Evolutionary conservation across 2,329 filamentous ascomycete species (phyloP).

Genomic region (Alternaria sp.): DNA sequence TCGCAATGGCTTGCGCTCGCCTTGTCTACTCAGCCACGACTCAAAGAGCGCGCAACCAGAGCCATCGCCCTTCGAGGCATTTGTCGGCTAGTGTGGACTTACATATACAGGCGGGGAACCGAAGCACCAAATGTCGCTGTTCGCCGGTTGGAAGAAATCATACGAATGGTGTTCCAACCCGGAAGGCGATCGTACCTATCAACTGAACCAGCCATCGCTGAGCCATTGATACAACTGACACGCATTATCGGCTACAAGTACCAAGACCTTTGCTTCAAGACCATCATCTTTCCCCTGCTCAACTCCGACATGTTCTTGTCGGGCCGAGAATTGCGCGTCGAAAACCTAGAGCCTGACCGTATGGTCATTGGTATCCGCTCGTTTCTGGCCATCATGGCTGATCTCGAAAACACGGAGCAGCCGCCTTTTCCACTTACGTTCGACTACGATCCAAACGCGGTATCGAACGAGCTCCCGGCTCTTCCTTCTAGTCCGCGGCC

Average conservation of each 20-base stretch:
- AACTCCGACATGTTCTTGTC: slow-evolving; percentile 87
- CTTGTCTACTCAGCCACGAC: slow-evolving; percentile 75
- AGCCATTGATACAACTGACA: slow-evolving; percentile 91
- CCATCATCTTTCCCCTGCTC: slow-evolving; percentile 91
- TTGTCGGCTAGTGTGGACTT: slow-evolving; percentile 91
- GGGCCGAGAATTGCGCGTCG: slow-evolving; percentile 80
- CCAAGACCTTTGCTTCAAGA: slow-evolving; percentile 90
- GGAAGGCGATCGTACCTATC: slow-evolving; percentile 82
- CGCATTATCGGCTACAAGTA: slow-evolving; percentile 93
- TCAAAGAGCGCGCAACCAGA: slow-evolving; percentile 82
- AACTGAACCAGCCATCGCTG: slow-evolving; percentile 81
- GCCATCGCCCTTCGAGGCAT: slow-evolving; percentile 86
- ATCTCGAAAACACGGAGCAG: slow-evolving; percentile 83
- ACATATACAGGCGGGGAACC: slow-evolving; percentile 77
- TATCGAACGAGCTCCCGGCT: slow-evolving; percentile 45
- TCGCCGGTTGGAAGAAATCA: slow-evolving; percentile 87
- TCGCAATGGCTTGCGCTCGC: slow-evolving; percentile 87
- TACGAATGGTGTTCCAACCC: slow-evolving; percentile 80
- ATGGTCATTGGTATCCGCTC: slow-evolving; percentile 97
- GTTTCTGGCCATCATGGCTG: slow-evolving; percentile 90
- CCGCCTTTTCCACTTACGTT: slow-evolving; percentile 83
- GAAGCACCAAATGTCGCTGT: slow-evolving; percentile 72
- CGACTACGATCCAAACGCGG: slow-evolving; percentile 53
- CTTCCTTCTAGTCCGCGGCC: slow-evolving; percentile 44
- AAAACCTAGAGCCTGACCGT: slow-evolving; percentile 92